Evolutionary conservation across 2,329 filamentous ascomycete species (phyloP).

Genomic region (Aspergillus pseudotamarii): DNA sequence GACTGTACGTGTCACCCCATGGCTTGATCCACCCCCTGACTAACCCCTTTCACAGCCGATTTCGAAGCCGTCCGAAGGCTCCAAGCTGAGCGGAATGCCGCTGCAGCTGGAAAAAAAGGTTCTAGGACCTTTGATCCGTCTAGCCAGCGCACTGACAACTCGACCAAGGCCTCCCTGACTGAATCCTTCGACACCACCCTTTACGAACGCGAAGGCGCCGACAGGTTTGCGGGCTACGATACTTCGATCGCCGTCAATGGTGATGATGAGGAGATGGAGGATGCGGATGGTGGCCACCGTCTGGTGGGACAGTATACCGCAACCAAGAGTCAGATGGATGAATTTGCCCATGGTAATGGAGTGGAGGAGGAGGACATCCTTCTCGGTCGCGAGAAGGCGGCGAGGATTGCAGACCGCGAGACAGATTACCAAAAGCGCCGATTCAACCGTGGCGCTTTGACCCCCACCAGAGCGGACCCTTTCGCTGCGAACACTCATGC

Average conservation of each 20-base stretch:
- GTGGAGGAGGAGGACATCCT: constrained; percentile 92
- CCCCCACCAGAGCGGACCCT: constrained; percentile 81
- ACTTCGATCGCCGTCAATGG: constrained; percentile 81
- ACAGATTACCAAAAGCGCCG: constrained; percentile 97
- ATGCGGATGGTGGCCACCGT: constrained; percentile 72
- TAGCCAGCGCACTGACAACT: constrained; percentile 78
- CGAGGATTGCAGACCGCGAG: constrained; percentile 87
- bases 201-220: constrained; percentile 75
- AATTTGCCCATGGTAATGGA: constrained; percentile 81
- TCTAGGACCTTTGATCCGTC: constrained; percentile 77
- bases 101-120: constrained; percentile 75
- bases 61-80: constrained; percentile 86
- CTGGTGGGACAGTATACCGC: constrained; percentile 96
- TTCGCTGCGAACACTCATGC: constrained; percentile 76
- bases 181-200: constrained; percentile 83
- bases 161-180: constrained; percentile 87
- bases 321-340: constrained; percentile 86
- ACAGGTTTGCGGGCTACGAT: constrained; percentile 89
- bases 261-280: constrained; percentile 77
- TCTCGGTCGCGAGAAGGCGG: constrained; percentile 82
- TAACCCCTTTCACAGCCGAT: constrained; percentile 60
- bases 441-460: constrained; percentile 78
- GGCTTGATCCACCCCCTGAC: constrained; percentile 19
- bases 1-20: constrained; percentile 40
- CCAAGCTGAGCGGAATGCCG: constrained; percentile 89